Evolutionary conservation across 1,284 basidiomycete species (phyloP).

Genomic region (Psilocybe mexicana): DNA sequence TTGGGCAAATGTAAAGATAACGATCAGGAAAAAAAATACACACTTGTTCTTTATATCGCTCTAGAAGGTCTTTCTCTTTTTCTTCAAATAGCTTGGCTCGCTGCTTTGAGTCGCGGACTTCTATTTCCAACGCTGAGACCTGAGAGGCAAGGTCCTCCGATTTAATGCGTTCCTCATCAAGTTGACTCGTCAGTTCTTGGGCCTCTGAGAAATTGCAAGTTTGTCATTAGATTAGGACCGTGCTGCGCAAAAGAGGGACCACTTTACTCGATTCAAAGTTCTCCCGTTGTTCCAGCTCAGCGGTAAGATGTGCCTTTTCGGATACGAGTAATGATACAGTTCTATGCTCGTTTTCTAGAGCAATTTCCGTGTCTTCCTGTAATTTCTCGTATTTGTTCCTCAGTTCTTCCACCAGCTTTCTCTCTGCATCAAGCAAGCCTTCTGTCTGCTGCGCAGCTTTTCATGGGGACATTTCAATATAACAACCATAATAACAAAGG

Average conservation of each 20-base stretch:
- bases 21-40: constrained; percentile 14
- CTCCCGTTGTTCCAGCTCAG: constrained; percentile 54
- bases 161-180: constrained; percentile 46
- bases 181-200: constrained; percentile 42
- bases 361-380: constrained; percentile 22
- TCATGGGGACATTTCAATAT: background rate
- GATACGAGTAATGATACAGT: constrained; percentile 69
- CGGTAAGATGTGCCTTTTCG: constrained; percentile 62
- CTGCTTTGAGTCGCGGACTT: constrained; percentile 34
- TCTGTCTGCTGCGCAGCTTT: constrained; percentile 25
- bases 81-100: constrained; percentile 43
- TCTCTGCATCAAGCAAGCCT: constrained; percentile 22
- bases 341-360: constrained; percentile 54
- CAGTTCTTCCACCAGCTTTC: constrained; percentile 20
- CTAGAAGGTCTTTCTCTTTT: constrained; percentile 56
- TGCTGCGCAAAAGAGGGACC: background rate
- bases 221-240: constrained; percentile 4
- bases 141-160: constrained; percentile 41
- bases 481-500: no score
- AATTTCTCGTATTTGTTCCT: constrained; percentile 26
- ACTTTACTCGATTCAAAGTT: constrained; percentile 51
- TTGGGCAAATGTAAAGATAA: background rate
- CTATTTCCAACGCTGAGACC: constrained; percentile 40
- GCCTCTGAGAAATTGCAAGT: constrained; percentile 39
- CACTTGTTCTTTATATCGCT: constrained; percentile 66